Evolutionary conservation across 2,329 filamentous ascomycete species (phyloP).

Genomic region (Fusarium tuaranense): DNA sequence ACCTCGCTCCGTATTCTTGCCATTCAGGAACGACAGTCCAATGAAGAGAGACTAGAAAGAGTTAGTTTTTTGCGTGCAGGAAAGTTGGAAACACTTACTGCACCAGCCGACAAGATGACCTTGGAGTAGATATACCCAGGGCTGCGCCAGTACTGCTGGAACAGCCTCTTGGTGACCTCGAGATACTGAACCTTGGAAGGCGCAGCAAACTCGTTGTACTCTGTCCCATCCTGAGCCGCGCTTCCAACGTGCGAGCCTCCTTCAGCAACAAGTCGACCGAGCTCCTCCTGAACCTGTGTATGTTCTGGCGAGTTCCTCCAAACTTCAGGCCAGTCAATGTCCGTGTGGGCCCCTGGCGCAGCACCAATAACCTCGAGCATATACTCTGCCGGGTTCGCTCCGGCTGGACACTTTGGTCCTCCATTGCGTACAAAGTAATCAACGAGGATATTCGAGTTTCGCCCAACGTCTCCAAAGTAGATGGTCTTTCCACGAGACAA

Average conservation of each 20-base stretch:
- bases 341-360: conserved; percentile 62
- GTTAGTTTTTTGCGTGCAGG: too few relatives aligned
- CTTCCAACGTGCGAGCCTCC: not conserved
- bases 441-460: conserved; percentile 64
- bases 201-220: conserved; percentile 49
- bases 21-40: conserved; percentile 75
- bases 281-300: conserved; percentile 47
- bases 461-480: conserved; percentile 74
- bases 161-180: conserved; percentile 51
- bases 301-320: conserved; percentile 52
- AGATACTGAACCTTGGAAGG: conserved; percentile 46
- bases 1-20: conserved; percentile 70
- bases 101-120: conserved; percentile 44
- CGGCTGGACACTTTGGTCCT: conserved; percentile 61
- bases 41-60: conserved; percentile 72
- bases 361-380: conserved; percentile 65
- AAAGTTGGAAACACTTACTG: conserved; percentile 52
- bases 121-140: conserved; percentile 75
- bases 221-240: not conserved
- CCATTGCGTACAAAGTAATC: conserved; percentile 74
- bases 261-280: conserved; percentile 42
- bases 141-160: conserved; percentile 51
- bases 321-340: conserved; percentile 53
- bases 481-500: conserved; percentile 72
- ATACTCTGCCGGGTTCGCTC: conserved; percentile 76